phyloP scores from a whole-genome alignment of 2,329 filamentous ascomycete genomes.

The Aspergillus novofumigatus region DNA sequence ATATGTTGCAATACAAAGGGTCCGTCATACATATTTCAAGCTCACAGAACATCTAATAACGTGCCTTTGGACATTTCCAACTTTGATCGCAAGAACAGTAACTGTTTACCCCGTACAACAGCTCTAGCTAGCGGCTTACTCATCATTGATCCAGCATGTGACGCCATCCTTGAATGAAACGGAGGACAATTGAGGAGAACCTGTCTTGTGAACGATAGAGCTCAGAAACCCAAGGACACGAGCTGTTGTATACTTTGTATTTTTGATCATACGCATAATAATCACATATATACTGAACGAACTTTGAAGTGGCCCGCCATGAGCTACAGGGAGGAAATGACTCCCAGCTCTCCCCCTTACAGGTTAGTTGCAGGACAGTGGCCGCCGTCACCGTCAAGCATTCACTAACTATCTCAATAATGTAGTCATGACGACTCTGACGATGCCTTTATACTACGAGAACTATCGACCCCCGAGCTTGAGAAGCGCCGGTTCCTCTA shows the following conservation, averaged over 20 bases:
- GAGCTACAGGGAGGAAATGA: slow-evolving; percentile 1
- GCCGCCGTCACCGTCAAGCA: background rate
- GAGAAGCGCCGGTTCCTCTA: slow-evolving; percentile 6
- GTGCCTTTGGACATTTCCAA: background rate
- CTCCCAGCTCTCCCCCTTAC: slow-evolving; percentile 4
- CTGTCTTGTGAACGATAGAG: background rate
- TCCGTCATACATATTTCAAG: background rate
- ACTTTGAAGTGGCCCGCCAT: slow-evolving; percentile 2
- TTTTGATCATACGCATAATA: background rate
- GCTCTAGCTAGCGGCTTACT: background rate
- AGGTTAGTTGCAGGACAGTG: slow-evolving; percentile 5
- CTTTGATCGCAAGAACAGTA: background rate
- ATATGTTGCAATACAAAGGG: background rate
- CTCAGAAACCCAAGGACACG: background rate
- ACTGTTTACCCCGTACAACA: background rate
- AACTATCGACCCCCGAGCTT: background rate
- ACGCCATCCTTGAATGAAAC: background rate
- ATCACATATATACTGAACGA: background rate
- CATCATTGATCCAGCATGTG: background rate
- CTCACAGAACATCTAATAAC: background rate
- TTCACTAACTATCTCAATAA: background rate
- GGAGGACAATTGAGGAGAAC: background rate
- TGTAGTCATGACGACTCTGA: slow-evolving; percentile 4
- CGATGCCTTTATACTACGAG: slow-evolving; percentile 4
- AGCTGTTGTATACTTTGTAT: background rate